A percentile compares a stretch with the other conserved stretches of the same genome.
These are phyloP conservation scores for Babesia sp. DNA, from an alignment of 169 alveolate species.

Conservation along the genomic window DNA sequence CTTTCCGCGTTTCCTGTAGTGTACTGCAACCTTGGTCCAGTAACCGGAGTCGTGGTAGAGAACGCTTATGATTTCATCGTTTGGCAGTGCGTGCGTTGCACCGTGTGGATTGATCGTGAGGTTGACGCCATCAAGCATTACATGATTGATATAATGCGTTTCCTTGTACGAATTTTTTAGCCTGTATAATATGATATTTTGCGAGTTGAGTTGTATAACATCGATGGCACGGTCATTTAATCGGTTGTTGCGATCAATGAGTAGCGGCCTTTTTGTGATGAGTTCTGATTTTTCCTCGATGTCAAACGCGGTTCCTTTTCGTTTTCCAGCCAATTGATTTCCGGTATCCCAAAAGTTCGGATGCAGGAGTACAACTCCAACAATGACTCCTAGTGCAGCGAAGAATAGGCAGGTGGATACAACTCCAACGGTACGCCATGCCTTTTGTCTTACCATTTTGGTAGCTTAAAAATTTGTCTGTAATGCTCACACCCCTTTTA, in stretches of 20 bases:
- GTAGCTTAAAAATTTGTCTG: too few relatives aligned
- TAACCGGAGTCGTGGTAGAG: neutral
- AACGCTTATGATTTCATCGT: neutral
- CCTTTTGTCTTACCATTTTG: neutral
- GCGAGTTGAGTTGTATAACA: neutral
- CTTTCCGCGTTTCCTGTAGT: conserved; percentile 2
- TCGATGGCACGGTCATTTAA: neutral
- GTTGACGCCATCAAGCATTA: neutral
- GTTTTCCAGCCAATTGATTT: too few relatives aligned
- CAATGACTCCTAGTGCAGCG: neutral
- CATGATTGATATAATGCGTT: conserved; percentile 13
- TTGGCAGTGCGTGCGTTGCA: neutral
- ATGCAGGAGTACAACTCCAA: neutral
- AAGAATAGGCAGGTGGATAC: neutral
- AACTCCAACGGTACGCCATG: conserved; percentile 4
- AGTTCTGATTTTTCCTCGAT: neutral
- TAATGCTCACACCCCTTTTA: too few relatives aligned
- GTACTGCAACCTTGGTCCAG: neutral
- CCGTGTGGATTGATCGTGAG: conserved; percentile 2
- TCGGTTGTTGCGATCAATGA: neutral
- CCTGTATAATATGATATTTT: neutral
- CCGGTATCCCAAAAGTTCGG: neutral
- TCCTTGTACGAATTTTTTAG: neutral
- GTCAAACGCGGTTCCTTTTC: neutral
- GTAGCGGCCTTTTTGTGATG: conserved; percentile 1